Percentiles rank a stretch among this genome's conserved stretches.
Evolutionary conservation across 805 yeast genomes (phyloP).

Genomic region (Ogataea paraovalis): DNA sequence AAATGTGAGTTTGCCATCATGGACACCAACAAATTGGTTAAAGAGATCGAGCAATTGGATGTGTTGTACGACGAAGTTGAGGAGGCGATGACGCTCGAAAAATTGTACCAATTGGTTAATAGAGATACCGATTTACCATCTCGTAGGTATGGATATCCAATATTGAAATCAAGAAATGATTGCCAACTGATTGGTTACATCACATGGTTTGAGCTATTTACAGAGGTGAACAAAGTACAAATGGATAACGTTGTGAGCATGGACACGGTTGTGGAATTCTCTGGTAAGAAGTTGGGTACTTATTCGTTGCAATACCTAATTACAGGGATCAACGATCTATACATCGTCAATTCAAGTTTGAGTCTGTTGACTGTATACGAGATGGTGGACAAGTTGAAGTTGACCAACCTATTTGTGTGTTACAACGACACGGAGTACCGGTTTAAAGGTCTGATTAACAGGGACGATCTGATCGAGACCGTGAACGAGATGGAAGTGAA

Average conservation of each 20-base stretch:
- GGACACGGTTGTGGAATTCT: slow-evolving; percentile 16
- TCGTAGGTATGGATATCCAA: slow-evolving; percentile 40
- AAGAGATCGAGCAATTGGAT: slow-evolving; percentile 24
- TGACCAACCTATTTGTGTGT: slow-evolving; percentile 30
- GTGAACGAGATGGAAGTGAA: slow-evolving; percentile 5
- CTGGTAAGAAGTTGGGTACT: slow-evolving; percentile 10
- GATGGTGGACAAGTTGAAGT: slow-evolving; percentile 37
- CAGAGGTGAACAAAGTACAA: slow-evolving; percentile 21
- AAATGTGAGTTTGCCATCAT: slow-evolving; percentile 37
- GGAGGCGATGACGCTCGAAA: slow-evolving; percentile 10
- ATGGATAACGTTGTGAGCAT: slow-evolving; percentile 9
- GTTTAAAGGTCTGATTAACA: slow-evolving; percentile 35
- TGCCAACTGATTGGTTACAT: slow-evolving; percentile 41
- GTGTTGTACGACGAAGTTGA: slow-evolving; percentile 33
- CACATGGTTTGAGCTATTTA: slow-evolving; percentile 33
- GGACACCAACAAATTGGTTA: slow-evolving; percentile 34
- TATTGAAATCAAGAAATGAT: slow-evolving; percentile 33
- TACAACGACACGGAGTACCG: slow-evolving; percentile 22
- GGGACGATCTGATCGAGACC: slow-evolving; percentile 27
- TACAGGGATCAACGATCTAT: slow-evolving; percentile 13
- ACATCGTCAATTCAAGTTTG: slow-evolving; percentile 28
- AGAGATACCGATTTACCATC: neutral
- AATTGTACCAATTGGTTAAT: slow-evolving; percentile 23
- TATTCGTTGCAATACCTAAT: slow-evolving; percentile 16
- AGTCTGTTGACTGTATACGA: slow-evolving; percentile 34